Base-by-base conservation (phyloP, 2,329 filamentous ascomycete species). In the Epichloe bromicola region DNA sequence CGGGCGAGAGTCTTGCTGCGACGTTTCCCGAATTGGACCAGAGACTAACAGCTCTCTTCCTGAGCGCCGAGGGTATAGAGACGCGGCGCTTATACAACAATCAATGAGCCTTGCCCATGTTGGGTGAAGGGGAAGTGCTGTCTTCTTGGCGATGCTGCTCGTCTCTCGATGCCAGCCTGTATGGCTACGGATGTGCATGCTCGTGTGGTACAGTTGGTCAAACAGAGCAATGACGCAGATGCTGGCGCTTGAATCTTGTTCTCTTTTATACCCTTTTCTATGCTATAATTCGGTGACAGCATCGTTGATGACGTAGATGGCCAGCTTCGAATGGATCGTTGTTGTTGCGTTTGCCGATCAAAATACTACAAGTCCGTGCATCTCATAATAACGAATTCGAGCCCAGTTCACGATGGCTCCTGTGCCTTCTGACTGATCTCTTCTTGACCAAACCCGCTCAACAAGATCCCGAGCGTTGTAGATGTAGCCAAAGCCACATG, bases 91-190 rank as follows among this genome's bases (percentile, higher is more conserved):
- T 84, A n/a, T 54, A 59, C 23, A 53, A 59, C 23, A 53, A 59
- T 48, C 63, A 63, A n/a, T 49, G 56, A 62, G 5, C 76, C 76
- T 1, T 83, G 82, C 57, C 69, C 71, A 0, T 74, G 75, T 58
- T 70, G 75, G 58, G 64, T 68, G 39, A 73, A 72, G 51, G 67
- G 64, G 5, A 67, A 63, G 17, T 72, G 72, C 3, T 76, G 74
- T 54, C 63, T 84, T 84, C 26, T 26, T 26, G 26, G 26, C 26
- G 26, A 26, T 26, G 26, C 26, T 26, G 26, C 26, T 26, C 26
- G 60, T 79, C 74, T 52, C 80, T 85, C 62, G 81, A 26, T 26
- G 2, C 26, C 81, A 5, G 80, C 80, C 0, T 82, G 78, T 58
- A 80, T 80, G 77, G 79, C 80, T 0, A 79, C 83, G 37, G n/a